Percentiles rank a stretch among this genome's conserved stretches.
phyloP scores from a whole-genome alignment of 1,284 basidiomycete genomes.

The Peniophora sp. region DNA sequence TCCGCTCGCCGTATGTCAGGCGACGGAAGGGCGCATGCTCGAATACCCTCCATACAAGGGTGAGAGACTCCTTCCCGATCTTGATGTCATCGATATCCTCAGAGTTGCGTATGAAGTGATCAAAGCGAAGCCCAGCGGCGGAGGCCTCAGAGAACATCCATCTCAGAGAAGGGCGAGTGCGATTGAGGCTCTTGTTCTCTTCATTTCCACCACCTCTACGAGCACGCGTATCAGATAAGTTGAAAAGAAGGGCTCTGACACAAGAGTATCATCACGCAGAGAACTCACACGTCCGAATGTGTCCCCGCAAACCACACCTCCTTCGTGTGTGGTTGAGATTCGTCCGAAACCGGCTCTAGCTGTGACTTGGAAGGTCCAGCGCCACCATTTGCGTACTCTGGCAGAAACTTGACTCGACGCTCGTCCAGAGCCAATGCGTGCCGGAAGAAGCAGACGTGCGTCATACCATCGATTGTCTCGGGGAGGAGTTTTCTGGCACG shows the following conservation, averaged over 20 bases:
- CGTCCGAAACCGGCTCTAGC: background rate
- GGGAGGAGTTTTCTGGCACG: slow-evolving; percentile 18
- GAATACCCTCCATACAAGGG: slow-evolving; percentile 11
- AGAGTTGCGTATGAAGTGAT: background rate
- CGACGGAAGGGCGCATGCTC: slow-evolving; percentile 21
- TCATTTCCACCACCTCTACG: slow-evolving; percentile 14
- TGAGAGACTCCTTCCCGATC: slow-evolving; percentile 15
- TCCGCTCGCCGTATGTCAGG: slow-evolving; percentile 12
- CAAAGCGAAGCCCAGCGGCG: slow-evolving; percentile 4
- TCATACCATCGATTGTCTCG: slow-evolving; percentile 9
- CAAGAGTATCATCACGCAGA: background rate
- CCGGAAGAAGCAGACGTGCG: slow-evolving; percentile 13
- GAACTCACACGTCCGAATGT: slow-evolving; percentile 17
- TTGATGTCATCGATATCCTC: background rate
- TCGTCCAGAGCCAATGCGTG: slow-evolving; percentile 17
- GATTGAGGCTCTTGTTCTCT: slow-evolving; percentile 9
- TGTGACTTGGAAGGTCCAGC: background rate
- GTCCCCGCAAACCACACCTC: slow-evolving; percentile 18
- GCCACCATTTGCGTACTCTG: slow-evolving; percentile 12
- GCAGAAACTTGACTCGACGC: slow-evolving; percentile 15
- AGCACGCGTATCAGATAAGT: background rate
- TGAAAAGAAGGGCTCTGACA: background rate
- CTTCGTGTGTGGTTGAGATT: slow-evolving; percentile 4
- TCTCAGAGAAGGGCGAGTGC: slow-evolving; percentile 4
- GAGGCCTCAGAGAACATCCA: slow-evolving; percentile 16